phyloP scores from a whole-genome alignment of 257 asterid species.

The Primulina huaijiensis region DNA sequence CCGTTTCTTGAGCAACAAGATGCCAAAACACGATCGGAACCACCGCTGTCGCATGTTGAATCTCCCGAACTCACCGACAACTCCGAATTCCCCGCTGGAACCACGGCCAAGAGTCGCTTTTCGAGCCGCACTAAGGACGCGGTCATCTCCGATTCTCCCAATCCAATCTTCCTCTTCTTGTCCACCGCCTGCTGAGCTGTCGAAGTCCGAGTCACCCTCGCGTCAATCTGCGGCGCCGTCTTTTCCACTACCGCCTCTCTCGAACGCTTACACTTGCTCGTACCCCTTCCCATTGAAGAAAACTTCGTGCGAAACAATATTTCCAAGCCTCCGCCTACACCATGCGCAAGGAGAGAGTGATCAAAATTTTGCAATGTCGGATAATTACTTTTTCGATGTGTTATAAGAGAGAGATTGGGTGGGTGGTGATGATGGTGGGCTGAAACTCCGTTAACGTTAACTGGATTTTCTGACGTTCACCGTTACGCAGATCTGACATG shows the following conservation, averaged over 20 bases:
- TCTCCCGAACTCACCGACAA: constrained; percentile 13
- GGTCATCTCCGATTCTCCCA: constrained; percentile 32
- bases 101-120: constrained; percentile 34
- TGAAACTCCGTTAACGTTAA: constrained; percentile 30
- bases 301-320: constrained; percentile 2
- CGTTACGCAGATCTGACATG: constrained; percentile 39
- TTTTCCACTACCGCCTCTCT: constrained; percentile 31
- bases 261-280: constrained; percentile 30
- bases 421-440: constrained; percentile 3
- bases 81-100: constrained; percentile 21
- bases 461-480: constrained; percentile 17
- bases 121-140: constrained; percentile 33
- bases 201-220: background rate
- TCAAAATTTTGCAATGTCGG: constrained; percentile 32
- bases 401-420: constrained; percentile 9
- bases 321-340: too few relatives aligned
- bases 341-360: constrained; percentile 3
- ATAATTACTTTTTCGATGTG: constrained; percentile 34
- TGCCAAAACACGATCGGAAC: constrained; percentile 34
- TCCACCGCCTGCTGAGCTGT: constrained; percentile 13
- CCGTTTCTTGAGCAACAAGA: constrained; percentile 46
- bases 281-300: constrained; percentile 21
- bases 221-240: constrained; percentile 17
- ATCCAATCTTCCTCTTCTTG: constrained; percentile 45
- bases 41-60: constrained; percentile 30